phyloP scores from a whole-genome alignment of 2,329 filamentous ascomycete genomes.

The Colletotrichum cordylinicola region DNA sequence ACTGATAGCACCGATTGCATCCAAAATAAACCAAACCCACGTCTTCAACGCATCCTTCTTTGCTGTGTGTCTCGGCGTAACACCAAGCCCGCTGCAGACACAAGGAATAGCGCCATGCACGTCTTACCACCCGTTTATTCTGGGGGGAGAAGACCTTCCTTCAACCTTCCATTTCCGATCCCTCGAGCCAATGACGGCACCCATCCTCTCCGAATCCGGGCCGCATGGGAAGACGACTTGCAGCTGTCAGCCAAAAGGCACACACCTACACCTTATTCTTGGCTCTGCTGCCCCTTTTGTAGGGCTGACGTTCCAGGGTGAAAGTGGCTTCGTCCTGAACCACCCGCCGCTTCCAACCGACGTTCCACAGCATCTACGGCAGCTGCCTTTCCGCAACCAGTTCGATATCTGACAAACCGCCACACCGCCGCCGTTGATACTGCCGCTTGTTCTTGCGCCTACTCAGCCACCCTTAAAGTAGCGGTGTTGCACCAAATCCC shows the following conservation, averaged over 20 bases:
- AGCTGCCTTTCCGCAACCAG: not conserved
- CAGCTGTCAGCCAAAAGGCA: not conserved
- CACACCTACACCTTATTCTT: not conserved
- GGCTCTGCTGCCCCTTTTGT: not conserved
- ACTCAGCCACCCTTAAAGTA: not conserved
- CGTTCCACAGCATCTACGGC: conserved; percentile 1
- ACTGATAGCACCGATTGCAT: not conserved
- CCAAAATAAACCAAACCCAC: not conserved
- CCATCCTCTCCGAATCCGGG: not conserved
- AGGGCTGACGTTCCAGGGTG: conserved; percentile 11
- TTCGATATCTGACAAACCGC: not conserved
- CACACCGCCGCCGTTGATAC: not conserved
- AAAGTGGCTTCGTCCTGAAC: not conserved
- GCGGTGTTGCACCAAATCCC: not conserved
- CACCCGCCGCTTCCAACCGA: not conserved
- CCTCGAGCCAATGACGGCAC: not conserved
- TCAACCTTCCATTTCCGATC: not conserved
- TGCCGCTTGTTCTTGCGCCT: not conserved
- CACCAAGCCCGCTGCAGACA: not conserved
- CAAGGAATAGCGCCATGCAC: not conserved
- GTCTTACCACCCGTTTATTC: not conserved
- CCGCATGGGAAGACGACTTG: not conserved
- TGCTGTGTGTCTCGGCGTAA: not conserved
- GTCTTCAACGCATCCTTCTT: not conserved
- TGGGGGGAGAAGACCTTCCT: not conserved